Evolutionary conservation across 495 filamentous ascomycete species (phyloP), one percentile per base, ranked within the genome.

Genomic region (Penicillium cosmopolitanum): DNA sequence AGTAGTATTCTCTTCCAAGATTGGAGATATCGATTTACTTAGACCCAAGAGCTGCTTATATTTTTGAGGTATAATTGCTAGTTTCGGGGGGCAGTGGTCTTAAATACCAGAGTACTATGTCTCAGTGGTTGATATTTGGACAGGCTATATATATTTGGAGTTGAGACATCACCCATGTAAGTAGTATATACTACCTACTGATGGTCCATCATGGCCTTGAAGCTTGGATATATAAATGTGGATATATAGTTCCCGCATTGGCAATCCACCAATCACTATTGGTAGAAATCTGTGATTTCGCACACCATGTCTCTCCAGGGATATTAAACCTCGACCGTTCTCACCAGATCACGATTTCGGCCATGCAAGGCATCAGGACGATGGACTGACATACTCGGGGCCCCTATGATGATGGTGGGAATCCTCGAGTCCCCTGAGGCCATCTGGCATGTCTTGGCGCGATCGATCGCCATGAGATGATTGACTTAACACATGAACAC

Each of bases 401-500:
- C 60, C 56, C 57, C 63, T 53, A 48, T 23, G 62, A 57, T 66
- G 61, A 61, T 51, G 53, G 53, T 61, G 57, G 51, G 61, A 61
- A 60, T 56, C 52, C 53, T 64, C 21, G 40, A 63, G 47, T 46
- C 46, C 46, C 36, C 60, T 65, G 64, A 75, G 72, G 70, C 70
- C 69, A 77, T 73, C 72, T 76, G 75, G 75, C 75, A 74, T 73
- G 71, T 71, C 75, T 77, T 77, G 74, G 74, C 73, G 61, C 15
- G 46, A 31, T 31, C 28, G 28, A 31, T 31, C 28, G 28, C 28
- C 28, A 31, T 31, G 28, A 31, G 28, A 31, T 9, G 28, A 31
- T 31, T 31, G 1, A 31, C 28, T 31, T 8, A 31, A 8, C 1
- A 31, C 28, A 31, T 31, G 28, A 31, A 31, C 28, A 31, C 28